Conservation (phyloP, 345 rosid genomes). For the Pistacia vera region DNA sequence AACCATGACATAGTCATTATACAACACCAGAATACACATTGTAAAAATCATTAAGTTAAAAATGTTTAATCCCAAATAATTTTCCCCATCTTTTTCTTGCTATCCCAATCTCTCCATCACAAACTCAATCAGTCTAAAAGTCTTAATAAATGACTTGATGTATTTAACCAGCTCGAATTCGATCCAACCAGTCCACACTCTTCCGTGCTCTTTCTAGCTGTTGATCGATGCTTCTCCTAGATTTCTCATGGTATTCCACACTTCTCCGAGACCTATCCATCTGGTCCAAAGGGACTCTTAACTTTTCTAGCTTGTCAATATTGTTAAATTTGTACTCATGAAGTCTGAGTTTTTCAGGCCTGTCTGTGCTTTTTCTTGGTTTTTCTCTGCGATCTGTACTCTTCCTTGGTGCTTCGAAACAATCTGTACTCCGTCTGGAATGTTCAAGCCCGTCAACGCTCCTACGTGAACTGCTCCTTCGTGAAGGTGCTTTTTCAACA, state of each 20-base stretch:
- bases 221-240: constrained; percentile 56
- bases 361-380: constrained; percentile 67
- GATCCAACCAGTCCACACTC: constrained; percentile 79
- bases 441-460: constrained; percentile 62
- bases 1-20: constrained; percentile 1
- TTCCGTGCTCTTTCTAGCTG: constrained; percentile 76
- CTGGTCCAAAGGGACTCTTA: constrained; percentile 60
- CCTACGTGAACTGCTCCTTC: constrained; percentile 60
- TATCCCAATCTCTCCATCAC: not conserved
- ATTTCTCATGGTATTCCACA: constrained; percentile 79
- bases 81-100: constrained; percentile 1
- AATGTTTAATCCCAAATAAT: not conserved
- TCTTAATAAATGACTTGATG: not conserved
- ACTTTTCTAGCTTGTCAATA: constrained; percentile 56
- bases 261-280: constrained; percentile 92
- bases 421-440: constrained; percentile 58
- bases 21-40: constrained; percentile 6
- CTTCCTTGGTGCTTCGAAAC: constrained; percentile 62
- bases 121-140: constrained; percentile 9
- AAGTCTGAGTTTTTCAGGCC: constrained; percentile 44
- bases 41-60: constrained; percentile 9
- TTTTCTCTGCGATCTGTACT: constrained; percentile 72
- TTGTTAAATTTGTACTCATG: constrained; percentile 70
- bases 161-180: constrained; percentile 36
- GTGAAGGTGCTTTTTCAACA: constrained; percentile 79